A percentile compares a stretch with the other conserved stretches of the same genome.
These are phyloP conservation scores for Setaria italica DNA, from an alignment of 202 grass and related monocot species.

Conservation along the genomic window DNA sequence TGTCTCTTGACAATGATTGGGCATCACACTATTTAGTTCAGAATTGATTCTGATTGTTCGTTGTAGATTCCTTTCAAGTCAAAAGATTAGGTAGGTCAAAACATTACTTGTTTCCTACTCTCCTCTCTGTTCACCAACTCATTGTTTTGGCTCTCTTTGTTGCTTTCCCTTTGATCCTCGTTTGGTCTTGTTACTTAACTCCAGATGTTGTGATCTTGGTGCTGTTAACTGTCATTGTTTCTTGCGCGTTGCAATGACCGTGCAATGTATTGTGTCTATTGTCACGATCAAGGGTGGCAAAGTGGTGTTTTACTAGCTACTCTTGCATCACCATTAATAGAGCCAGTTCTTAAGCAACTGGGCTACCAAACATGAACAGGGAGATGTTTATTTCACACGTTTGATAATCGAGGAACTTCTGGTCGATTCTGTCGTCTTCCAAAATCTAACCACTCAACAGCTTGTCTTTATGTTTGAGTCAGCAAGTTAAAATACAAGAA, in stretches of 20 bases:
- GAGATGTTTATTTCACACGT: neutral
- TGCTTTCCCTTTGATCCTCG: neutral
- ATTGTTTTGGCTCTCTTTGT: constrained; percentile 5
- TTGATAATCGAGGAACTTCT: neutral
- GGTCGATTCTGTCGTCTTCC: neutral
- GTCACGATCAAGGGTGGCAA: neutral
- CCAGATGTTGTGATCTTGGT: neutral
- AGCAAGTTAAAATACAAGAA: neutral
- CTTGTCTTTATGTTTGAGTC: neutral
- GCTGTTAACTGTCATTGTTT: neutral
- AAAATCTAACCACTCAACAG: neutral
- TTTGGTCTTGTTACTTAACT: constrained; percentile 10
- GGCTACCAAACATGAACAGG: constrained; percentile 3
- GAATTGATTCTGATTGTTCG: neutral
- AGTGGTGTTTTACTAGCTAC: neutral
- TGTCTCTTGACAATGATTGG: constrained; percentile 20
- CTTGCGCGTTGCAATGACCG: neutral
- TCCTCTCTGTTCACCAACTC: constrained; percentile 27
- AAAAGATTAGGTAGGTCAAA: neutral
- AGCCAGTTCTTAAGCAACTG: neutral
- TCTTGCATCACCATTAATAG: constrained; percentile 8
- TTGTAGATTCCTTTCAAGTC: constrained; percentile 17
- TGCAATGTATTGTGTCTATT: neutral
- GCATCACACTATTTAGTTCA: constrained; percentile 6
- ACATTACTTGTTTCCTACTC: constrained; percentile 34